Conservation (phyloP, 169 alveolate genomes). For the Neospora caninum region DNA sequence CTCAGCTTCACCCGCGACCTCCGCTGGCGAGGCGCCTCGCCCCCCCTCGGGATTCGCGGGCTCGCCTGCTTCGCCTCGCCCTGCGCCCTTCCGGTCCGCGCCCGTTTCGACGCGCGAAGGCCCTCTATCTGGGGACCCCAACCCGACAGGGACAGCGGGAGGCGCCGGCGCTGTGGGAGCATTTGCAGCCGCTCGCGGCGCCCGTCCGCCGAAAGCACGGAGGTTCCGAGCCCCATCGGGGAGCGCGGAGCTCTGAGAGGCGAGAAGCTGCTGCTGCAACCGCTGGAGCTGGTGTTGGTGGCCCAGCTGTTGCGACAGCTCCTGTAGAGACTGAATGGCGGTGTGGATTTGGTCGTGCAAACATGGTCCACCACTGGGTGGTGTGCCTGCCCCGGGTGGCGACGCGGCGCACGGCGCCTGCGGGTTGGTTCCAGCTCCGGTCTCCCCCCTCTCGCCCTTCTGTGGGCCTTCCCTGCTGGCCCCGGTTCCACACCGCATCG, state of each 20-base stretch:
- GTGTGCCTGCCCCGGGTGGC: background rate
- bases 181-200: background rate
- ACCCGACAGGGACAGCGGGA: background rate
- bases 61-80: background rate
- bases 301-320: background rate
- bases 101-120: background rate
- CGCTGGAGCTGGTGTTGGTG: constrained; percentile 42
- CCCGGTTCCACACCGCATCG: no score
- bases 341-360: background rate
- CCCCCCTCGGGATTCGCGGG: background rate
- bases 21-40: no score
- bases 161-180: background rate
- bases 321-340: background rate
- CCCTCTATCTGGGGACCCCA: background rate
- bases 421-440: background rate
- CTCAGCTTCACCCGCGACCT: no score
- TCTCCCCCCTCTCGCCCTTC: no score
- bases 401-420: background rate
- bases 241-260: background rate
- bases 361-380: background rate
- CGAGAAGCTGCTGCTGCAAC: constrained; percentile 35
- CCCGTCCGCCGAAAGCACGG: background rate
- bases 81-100: background rate
- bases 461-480: no score
- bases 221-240: background rate